phyloP scores from a whole-genome alignment of 2,329 filamentous ascomycete species.

The Apiospora marii region DNA sequence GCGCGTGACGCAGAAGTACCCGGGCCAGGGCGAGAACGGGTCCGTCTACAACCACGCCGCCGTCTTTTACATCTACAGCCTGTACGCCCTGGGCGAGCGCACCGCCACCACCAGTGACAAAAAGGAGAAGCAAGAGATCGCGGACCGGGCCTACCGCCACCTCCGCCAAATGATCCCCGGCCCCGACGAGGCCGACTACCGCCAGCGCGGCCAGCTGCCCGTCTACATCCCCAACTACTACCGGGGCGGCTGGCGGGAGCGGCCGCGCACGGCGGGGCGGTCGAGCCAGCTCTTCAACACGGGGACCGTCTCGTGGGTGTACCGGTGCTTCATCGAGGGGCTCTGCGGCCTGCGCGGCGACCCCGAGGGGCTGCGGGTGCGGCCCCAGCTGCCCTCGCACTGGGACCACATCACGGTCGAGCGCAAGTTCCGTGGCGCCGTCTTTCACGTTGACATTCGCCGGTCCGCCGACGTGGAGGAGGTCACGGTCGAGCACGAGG shows the following conservation, averaged over 20 bases:
- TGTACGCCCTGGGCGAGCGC: conserved; percentile 48
- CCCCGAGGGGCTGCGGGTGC: conserved; percentile 52
- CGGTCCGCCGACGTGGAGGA: conserved; percentile 46
- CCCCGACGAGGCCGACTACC: conserved; percentile 57
- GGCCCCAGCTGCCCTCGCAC: conserved; percentile 57
- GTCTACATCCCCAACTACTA: conserved; percentile 68
- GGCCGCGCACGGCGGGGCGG: conserved; percentile 60
- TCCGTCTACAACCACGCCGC: conserved; percentile 66
- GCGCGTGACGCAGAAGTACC: conserved; percentile 65
- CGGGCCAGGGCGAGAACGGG: conserved; percentile 65
- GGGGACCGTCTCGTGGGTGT: conserved; percentile 64
- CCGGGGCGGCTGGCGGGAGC: conserved; percentile 57
- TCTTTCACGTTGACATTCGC: conserved; percentile 54
- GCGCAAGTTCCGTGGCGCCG: conserved; percentile 59
- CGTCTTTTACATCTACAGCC: conserved; percentile 61
- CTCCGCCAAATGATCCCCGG: conserved; percentile 63
- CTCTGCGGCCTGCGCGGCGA: conserved; percentile 62
- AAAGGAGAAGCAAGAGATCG: conserved; percentile 39
- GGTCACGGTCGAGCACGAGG: conserved; percentile 50
- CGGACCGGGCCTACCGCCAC: conserved; percentile 58
- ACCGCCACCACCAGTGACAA: no score
- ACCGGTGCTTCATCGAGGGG: conserved; percentile 62
- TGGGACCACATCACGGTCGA: conserved; percentile 58
- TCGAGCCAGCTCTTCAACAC: conserved; percentile 67
- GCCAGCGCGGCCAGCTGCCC: conserved; percentile 62